Conservation (phyloP, 768 basidiomycete genomes). For the Lentinula guzmanii region DNA sequence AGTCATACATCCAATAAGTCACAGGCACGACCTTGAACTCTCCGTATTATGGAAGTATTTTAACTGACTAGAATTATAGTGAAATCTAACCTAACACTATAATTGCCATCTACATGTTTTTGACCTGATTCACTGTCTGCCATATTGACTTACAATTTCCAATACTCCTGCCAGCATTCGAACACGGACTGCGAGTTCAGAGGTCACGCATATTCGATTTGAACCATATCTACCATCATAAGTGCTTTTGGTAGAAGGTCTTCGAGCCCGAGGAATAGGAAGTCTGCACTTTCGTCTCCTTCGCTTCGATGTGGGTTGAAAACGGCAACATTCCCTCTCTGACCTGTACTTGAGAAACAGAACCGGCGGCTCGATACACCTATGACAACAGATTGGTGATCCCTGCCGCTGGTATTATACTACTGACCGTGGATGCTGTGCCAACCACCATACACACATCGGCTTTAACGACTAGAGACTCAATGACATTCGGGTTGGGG, state of each 20-base stretch:
- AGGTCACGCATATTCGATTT: no score
- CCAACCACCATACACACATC: slow-evolving; percentile 52
- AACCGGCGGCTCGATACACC: slow-evolving; percentile 30
- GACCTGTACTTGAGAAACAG: slow-evolving; percentile 20
- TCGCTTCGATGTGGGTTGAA: slow-evolving; percentile 31
- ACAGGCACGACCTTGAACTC: not conserved
- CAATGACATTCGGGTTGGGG: slow-evolving; percentile 30
- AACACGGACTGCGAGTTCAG: not conserved
- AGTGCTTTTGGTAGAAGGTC: slow-evolving; percentile 4
- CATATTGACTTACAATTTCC: no score
- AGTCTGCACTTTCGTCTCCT: slow-evolving; percentile 23
- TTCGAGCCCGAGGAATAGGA: slow-evolving; percentile 39
- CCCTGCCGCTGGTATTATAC: not conserved
- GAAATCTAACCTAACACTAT: not conserved
- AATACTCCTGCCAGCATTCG: no score
- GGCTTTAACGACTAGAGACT: slow-evolving; percentile 20
- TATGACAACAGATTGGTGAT: slow-evolving; percentile 1
- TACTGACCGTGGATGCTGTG: slow-evolving; percentile 41
- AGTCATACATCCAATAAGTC: not conserved
- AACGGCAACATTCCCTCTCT: slow-evolving; percentile 20
- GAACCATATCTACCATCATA: no score
- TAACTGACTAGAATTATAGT: not conserved
- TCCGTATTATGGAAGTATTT: not conserved
- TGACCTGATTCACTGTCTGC: no score
- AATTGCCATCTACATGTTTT: not conserved